Conservation (phyloP, 345 rosid species). For the Odontarrhena argentea region DNA sequence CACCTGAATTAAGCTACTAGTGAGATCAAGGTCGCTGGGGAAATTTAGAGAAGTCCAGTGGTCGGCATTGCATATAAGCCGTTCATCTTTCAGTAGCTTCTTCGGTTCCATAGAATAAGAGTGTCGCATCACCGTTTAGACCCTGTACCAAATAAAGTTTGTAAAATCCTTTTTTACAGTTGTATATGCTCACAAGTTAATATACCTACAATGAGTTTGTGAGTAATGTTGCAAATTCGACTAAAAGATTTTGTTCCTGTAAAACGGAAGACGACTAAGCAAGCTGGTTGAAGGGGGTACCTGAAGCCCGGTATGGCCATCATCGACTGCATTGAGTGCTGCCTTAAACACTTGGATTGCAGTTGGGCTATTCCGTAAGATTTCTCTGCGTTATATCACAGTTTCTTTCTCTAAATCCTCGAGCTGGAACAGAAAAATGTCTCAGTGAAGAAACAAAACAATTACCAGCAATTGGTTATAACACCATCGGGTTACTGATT, state of each 20-base stretch:
- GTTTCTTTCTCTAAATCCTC: constrained; percentile 84
- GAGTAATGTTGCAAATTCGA: neutral
- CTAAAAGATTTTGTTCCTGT: neutral
- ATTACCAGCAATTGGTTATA: neutral
- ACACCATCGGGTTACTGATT: neutral
- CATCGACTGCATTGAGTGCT: constrained; percentile 90
- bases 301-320: constrained; percentile 94
- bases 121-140: constrained; percentile 85
- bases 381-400: constrained; percentile 86
- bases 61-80: constrained; percentile 70
- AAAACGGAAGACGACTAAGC: neutral
- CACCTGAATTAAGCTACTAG: constrained; percentile 13
- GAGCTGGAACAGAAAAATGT: constrained; percentile 48
- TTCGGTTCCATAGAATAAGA: constrained; percentile 79
- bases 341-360: constrained; percentile 90
- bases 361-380: constrained; percentile 85
- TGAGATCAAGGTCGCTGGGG: constrained; percentile 61
- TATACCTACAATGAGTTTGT: neutral
- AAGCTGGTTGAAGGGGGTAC: constrained; percentile 40
- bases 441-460: constrained; percentile 6
- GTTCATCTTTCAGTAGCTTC: constrained; percentile 84
- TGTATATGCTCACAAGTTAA: neutral
- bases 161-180: neutral
- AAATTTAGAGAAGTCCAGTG: constrained; percentile 79
- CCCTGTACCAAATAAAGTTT: constrained; percentile 46